Evolutionary conservation across 176 grass and related monocot species (phyloP), one percentile per base, ranked within the genome.

Genomic region (Bolboschoenus planiculmis): DNA sequence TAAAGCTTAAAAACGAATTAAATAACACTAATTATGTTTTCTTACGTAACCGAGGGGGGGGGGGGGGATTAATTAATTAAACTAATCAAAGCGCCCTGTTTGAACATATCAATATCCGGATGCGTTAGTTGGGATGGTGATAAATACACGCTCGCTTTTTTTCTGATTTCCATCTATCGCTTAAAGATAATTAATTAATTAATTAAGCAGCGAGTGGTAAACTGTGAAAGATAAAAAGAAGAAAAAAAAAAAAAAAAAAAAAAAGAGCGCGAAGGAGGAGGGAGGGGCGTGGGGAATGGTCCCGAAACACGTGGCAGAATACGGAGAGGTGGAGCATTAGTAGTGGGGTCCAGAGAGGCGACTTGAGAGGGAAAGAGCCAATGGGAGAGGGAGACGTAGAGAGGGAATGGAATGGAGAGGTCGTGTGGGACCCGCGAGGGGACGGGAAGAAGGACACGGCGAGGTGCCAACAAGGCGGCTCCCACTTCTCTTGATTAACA

Each of bases 71-170:
- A n/a, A n/a, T n/a, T n/a, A n/a, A 77, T 76, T 85, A 76, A 85
- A 80, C 10, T 65, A 85, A 66, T 65, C 23, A 79, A 79, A 56
- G 42, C 16, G 26, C 56, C 23, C 14, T 54, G 78, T 81, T 60
- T 81, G 78, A 81, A 81, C 24, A 54, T 75, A 76, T 75, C 83
- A 77, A 85, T 58, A 85, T 85, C 66, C 23, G 56, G 23, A 85
- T 78, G 55, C 70, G 74, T 85, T 85, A 67, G 84, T 85, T 85
- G 84, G 83, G 33, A 27, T 71, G 53, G 48, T 63, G 54, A 77
- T 78, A 85, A 79, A 78, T 46, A 59, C 21, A 85, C 83, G 10
- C 83, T 60, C 70, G 16, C 55, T 75, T 75, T 40, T 75, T 43
- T 24, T 56, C 50, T 51, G 13, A 33, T 71, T 84, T n/a, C n/a